A percentile compares a stretch with the other conserved stretches of the same genome.
Conservation (phyloP, 2,329 filamentous ascomycete species). For the Monilinia fructigena region DNA sequence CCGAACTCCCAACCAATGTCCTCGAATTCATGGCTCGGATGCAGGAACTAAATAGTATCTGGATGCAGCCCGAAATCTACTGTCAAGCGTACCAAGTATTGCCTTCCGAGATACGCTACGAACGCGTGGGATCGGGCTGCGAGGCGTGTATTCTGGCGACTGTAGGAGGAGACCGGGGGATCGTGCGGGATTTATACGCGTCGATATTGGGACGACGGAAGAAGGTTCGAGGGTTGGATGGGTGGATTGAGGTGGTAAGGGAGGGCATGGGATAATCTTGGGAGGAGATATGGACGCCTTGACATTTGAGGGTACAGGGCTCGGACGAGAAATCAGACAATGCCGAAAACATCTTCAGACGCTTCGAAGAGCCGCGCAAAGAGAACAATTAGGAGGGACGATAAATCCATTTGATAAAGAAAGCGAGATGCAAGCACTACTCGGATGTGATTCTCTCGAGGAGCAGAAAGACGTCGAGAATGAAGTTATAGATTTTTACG, state of each 20-base stretch:
- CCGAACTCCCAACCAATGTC: constrained; percentile 1
- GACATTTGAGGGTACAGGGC: constrained; percentile 6
- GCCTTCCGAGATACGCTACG: constrained; percentile 38
- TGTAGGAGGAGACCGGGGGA: constrained; percentile 46
- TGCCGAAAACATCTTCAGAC: constrained; percentile 41
- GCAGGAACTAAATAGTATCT: constrained; percentile 34
- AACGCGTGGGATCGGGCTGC: constrained; percentile 44
- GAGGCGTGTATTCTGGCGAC: constrained; percentile 54
- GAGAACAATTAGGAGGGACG: not conserved
- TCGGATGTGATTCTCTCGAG: constrained; percentile 25
- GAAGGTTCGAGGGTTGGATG: constrained; percentile 22
- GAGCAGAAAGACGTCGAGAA: constrained; percentile 26
- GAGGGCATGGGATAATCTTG: constrained; percentile 31
- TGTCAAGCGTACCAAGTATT: constrained; percentile 38
- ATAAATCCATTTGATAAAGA: not conserved
- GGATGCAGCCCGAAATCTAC: constrained; percentile 44
- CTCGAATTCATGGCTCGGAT: constrained; percentile 27
- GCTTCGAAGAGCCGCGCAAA: constrained; percentile 45
- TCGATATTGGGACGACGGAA: constrained; percentile 44
- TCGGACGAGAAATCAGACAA: constrained; percentile 28
- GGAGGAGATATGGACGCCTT: constrained; percentile 19
- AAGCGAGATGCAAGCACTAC: constrained; percentile 40
- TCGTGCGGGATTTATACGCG: constrained; percentile 49
- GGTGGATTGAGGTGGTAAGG: constrained; percentile 30
- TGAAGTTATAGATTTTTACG: constrained; percentile 31